Percentiles rank a stretch among this genome's conserved stretches.
Conservation (phyloP, 192 early-diverging fungal species). For the Coemansia sp. region DNA sequence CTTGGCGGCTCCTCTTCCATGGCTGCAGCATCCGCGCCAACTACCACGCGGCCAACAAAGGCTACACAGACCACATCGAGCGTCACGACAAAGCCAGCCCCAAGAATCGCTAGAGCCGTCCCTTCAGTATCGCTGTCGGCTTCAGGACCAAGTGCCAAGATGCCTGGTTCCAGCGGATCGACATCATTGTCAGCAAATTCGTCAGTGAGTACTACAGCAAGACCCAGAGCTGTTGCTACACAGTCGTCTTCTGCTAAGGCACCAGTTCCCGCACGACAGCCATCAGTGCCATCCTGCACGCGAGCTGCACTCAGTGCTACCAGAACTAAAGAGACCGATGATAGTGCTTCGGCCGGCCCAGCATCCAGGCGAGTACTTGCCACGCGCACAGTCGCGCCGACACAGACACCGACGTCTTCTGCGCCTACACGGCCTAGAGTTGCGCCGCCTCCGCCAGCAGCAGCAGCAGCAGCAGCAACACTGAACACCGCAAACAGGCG, state of each 20-base stretch:
- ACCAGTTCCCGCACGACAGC: neutral
- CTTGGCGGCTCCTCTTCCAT: constrained; percentile 11
- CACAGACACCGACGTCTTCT: neutral
- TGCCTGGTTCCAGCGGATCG: neutral
- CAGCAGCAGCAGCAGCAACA: neutral
- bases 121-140: neutral
- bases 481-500: neutral
- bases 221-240: neutral
- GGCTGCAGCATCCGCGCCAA: neutral
- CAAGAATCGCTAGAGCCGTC: constrained; percentile 4
- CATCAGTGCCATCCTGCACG: neutral
- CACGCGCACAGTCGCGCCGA: neutral
- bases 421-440: neutral
- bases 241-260: neutral
- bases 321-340: neutral
- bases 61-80: neutral
- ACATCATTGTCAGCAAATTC: neutral
- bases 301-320: neutral
- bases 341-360: constrained; percentile 3
- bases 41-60: constrained; percentile 12
- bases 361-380: neutral
- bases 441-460: too few species aligned
- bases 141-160: neutral
- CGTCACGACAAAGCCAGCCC: neutral
- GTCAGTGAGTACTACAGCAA: neutral